A percentile compares a stretch with the other conserved stretches of the same genome.
Conservation (phyloP, 495 filamentous ascomycete species). For the Talaromyces borbonicus region DNA sequence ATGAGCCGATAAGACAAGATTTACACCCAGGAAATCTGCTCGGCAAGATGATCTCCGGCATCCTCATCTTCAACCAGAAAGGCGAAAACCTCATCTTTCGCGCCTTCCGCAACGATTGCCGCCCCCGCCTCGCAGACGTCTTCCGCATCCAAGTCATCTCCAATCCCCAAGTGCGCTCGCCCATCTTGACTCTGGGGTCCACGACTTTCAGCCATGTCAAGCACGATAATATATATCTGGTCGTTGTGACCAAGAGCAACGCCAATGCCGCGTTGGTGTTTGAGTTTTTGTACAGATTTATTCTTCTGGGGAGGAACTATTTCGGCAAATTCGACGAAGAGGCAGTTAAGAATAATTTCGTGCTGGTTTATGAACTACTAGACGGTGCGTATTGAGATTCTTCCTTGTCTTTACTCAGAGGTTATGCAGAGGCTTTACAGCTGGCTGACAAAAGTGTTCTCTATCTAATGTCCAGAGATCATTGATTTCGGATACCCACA, state of each 20-base stretch:
- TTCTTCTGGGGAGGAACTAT: constrained; percentile 84
- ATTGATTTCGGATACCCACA: constrained; percentile 99
- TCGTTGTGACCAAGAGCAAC: constrained; percentile 98
- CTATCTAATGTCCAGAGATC: constrained; percentile 88
- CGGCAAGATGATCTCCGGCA: constrained; percentile 83
- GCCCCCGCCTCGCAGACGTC: constrained; percentile 92
- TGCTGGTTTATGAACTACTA: constrained; percentile 93
- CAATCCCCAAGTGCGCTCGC: constrained; percentile 94
- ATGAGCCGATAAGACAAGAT: not conserved
- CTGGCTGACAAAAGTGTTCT: no score
- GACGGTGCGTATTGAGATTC: constrained; percentile 61
- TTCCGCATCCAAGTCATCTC: constrained; percentile 99
- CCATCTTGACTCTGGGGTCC: constrained; percentile 92
- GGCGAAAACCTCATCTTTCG: constrained; percentile 99
- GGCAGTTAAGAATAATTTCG: constrained; percentile 99
- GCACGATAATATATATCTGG: constrained; percentile 98
- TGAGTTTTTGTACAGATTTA: constrained; percentile 91
- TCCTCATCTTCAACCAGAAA: constrained; percentile 98
- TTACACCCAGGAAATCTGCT: not conserved
- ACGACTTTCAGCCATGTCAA: constrained; percentile 99
- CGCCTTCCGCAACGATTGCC: constrained; percentile 94
- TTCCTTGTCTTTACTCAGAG: not conserved
- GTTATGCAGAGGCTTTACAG: not conserved
- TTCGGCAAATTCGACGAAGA: constrained; percentile 99
- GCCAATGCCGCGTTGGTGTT: constrained; percentile 98